Conservation (phyloP, 108 stramenopile genomes). For the Conticribra guillardii region DNA sequence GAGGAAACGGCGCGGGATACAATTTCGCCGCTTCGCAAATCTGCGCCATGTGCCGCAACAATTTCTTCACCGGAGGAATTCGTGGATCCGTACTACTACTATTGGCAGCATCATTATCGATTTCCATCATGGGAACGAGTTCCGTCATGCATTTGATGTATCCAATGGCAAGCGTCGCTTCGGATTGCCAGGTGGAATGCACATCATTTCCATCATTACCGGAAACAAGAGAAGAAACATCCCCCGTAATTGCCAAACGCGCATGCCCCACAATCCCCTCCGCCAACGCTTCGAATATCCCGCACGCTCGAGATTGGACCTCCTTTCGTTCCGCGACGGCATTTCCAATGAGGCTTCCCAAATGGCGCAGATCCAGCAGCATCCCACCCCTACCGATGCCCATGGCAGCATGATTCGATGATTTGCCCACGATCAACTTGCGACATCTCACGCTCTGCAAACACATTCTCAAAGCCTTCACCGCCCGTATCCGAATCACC, state of each 20-base stretch:
- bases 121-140: constrained; percentile 34
- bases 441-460: constrained; percentile 23
- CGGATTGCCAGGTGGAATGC: constrained; percentile 11
- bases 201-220: background rate
- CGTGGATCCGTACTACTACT: constrained; percentile 14
- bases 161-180: constrained; percentile 12
- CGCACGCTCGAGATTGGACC: constrained; percentile 19
- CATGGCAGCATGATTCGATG: background rate
- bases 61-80: constrained; percentile 6
- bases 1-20: background rate
- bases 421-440: background rate
- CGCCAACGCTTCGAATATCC: constrained; percentile 23
- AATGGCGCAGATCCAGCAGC: constrained; percentile 23
- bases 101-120: constrained; percentile 12
- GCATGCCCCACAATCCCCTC: constrained; percentile 22
- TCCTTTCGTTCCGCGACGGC: constrained; percentile 28
- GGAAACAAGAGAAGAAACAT: too few relatives aligned
- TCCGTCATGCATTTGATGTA: constrained; percentile 45
- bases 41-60: constrained; percentile 8
- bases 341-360: constrained; percentile 21
- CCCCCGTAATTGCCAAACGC: constrained; percentile 18
- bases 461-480: constrained; percentile 18
- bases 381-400: background rate
- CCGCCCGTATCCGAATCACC: constrained; percentile 16
- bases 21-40: constrained; percentile 17